Base-by-base conservation (phyloP, 2,329 filamentous ascomycete genomes). In the Cercospora beticola region DNA sequence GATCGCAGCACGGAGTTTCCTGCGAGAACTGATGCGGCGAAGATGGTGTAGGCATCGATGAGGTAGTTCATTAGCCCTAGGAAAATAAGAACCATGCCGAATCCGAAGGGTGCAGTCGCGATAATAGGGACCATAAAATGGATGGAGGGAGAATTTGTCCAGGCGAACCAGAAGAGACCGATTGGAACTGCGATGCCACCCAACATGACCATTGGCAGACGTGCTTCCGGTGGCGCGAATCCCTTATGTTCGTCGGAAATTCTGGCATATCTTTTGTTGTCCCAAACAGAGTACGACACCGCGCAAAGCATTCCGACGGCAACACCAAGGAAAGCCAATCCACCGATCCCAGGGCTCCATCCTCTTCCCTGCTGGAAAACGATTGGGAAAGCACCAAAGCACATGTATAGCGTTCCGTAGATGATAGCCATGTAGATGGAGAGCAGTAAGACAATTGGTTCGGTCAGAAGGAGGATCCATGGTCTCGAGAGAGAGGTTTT, bases 1-100 rank as follows among this genome's bases (percentile, higher is more conserved):
- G 91, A 94, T 73, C 93, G 89, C 40, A 96, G 81, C 76, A 96
- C 90, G 0, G 92, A 92, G 80, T 94, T 92, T 61, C 90, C 90
- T 2, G 91, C 91, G 9, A 94, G 82, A 0, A 90, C 90, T 0
- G 89, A 92, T 3, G 72, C 72, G 0, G 92, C 91, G 71, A 90
- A 94, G 73, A 94, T 90, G 62, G 89, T 89, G 64, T 73, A 73
- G 10, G 70, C 81, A 74, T 91, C 90, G 68, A 91, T 86, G 12
- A 92, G 83, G 78, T 91, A 92, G 79, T 88, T 90, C 76, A 88
- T 84, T 57, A 88, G 79, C 5, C 83, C 83, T n/a, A 92, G 79
- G 81, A 92, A 92, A 40, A 92, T 87, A 31, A 90, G 78, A 1
- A 91, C 87, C 74, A 90, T 85, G 49, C 86, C 86, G 69, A 86